Base-by-base conservation (phyloP, 805 yeast genomes). In the Zygotorulaspora danielsina region DNA sequence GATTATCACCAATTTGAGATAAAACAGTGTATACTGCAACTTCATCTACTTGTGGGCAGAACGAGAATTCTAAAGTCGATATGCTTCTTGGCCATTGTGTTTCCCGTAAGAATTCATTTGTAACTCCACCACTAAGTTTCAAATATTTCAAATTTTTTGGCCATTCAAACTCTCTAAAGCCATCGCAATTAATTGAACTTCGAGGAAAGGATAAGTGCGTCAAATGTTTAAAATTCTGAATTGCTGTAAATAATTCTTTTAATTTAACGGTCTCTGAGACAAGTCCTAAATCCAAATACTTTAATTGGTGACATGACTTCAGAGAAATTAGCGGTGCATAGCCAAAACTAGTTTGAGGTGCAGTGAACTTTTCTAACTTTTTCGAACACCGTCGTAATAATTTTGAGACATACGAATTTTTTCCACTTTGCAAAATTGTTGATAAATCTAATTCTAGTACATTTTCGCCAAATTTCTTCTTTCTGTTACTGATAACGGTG, bases 301-400 rank as follows among this genome's bases (percentile, higher is more conserved):
- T 70, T 41, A 90, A 65, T 19, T 72, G 69, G 16, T 65, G 65
- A 59, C 98, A 93, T 30, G 79, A 69, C 42, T 84, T 74, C 32
- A 93, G 68, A 36, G 94, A 79, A n/a, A 86, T 74, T 49, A 90
- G 65, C 1, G 97, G 97, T 2, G 95, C 84, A 35, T 79, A 73
- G 0, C 98, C 98, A 67, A 93, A 90, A 65, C 94, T 83, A 21
- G 97, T 81, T 57, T 90, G 97, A 3, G 97, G 96, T 0, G 97
- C 96, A 6, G 84, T 74, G 52, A 93, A 88, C 8, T 71, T 66
- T 46, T 78, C 75, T 34, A 93, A 65, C 26, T 70, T 73, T 13
- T 71, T 59, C 6, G 88, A 75, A 39, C 96, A 84, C 28, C 96
- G 71, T 53, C 95, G 76, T 39, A 93, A 66, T 5, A 93, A 59